Conservation (phyloP, 2,329 filamentous ascomycete species). For the Aspergillus awamori region DNA sequence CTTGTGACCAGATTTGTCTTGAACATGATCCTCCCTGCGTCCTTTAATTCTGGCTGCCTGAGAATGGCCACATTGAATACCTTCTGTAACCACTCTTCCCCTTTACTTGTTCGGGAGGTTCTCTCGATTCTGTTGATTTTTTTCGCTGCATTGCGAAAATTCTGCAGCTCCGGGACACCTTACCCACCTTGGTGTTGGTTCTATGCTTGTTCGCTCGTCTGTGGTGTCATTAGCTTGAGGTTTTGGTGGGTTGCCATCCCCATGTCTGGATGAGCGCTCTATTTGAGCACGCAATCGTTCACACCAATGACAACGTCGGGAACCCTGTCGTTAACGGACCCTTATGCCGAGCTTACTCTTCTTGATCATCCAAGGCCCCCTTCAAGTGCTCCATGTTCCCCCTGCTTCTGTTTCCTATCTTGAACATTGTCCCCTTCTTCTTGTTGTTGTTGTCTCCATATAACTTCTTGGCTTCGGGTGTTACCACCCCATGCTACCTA, state of each 20-base stretch:
- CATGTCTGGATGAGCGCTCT: conserved; percentile 19
- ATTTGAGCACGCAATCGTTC: conserved; percentile 42
- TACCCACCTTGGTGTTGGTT: conserved; percentile 5
- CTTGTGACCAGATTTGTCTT: neutral
- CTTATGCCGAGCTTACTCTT: conserved; percentile 23
- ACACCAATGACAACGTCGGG: conserved; percentile 36
- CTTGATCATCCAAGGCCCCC: conserved; percentile 17
- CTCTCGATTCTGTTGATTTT: neutral
- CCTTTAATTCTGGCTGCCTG: conserved; percentile 13
- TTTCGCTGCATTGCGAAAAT: neutral
- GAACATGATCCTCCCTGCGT: neutral
- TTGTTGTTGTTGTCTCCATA: conserved; percentile 15
- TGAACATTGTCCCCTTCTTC: conserved; percentile 13
- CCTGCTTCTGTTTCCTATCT: conserved; percentile 12
- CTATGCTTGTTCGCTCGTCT: conserved; percentile 4
- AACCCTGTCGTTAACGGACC: conserved; percentile 27
- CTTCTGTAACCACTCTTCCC: conserved; percentile 13
- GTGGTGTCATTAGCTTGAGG: conserved; percentile 3
- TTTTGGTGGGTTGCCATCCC: conserved; percentile 3
- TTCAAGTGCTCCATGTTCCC: conserved; percentile 15
- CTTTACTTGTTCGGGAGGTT: neutral
- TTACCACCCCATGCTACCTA: conserved; percentile 29
- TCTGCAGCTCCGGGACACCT: conserved; percentile 2
- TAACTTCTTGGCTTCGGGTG: conserved; percentile 16
- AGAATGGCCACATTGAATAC: neutral